Evolutionary conservation across 1,284 basidiomycete species (phyloP).

Genomic region (Fomes fomentarius): DNA sequence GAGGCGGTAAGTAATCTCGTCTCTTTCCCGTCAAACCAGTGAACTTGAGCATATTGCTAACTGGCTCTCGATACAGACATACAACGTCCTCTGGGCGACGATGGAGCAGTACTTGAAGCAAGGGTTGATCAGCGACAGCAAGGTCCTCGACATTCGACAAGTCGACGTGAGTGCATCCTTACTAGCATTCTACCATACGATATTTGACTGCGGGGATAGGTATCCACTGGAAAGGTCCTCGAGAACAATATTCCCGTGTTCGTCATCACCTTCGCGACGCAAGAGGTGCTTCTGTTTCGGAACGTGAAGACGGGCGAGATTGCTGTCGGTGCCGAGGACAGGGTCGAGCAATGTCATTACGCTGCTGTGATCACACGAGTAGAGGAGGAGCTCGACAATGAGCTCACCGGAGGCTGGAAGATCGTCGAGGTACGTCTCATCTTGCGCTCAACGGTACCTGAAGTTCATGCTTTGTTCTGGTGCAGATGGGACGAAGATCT

Average conservation of each 20-base stretch:
- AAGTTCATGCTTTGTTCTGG: not conserved
- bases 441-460: not conserved
- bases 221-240: conserved; percentile 82
- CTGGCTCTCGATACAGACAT: conserved; percentile 60
- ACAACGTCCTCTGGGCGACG: conserved; percentile 97
- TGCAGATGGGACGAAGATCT: conserved; percentile 46
- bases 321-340: conserved; percentile 84
- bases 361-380: conserved; percentile 90
- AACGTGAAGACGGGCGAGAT: conserved; percentile 88
- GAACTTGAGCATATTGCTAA: not conserved
- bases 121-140: conserved; percentile 88
- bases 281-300: conserved; percentile 93
- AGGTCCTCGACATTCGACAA: conserved; percentile 92
- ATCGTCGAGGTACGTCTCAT: conserved; percentile 82
- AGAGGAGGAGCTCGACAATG: conserved; percentile 86
- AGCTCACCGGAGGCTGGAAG: conserved; percentile 98
- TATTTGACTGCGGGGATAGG: conserved; percentile 40
- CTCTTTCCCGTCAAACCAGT: not conserved
- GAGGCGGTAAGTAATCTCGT: conserved; percentile 76
- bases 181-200: not conserved
- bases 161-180: conserved; percentile 74
- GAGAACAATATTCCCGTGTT: conserved; percentile 93
- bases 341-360: conserved; percentile 93
- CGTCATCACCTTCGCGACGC: conserved; percentile 92
- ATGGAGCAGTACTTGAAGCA: conserved; percentile 94